Evolutionary conservation across 2,329 filamentous ascomycete genomes (phyloP).

Genomic region (Paecilomyces dactylethromorphus): DNA sequence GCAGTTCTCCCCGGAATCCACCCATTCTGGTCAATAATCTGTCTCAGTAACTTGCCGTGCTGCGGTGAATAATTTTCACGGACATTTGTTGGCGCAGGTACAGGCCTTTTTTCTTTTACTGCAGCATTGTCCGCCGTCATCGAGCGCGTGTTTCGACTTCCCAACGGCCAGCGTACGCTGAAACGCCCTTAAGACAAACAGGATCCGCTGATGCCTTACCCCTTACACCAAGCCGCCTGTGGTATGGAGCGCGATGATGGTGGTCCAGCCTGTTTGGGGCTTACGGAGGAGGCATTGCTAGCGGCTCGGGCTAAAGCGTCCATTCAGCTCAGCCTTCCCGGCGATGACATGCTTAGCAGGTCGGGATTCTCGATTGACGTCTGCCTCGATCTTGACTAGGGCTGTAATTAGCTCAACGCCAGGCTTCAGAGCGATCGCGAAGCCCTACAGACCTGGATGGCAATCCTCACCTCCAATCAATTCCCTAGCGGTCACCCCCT

Average conservation of each 20-base stretch:
- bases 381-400: neutral
- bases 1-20: neutral
- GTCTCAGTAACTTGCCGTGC: neutral
- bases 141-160: conserved; percentile 5
- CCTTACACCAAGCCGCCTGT: neutral
- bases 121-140: conserved; percentile 1
- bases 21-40: neutral
- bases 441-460: neutral
- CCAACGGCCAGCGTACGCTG: neutral
- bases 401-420: conserved; percentile 1
- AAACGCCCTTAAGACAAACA: conserved; percentile 2
- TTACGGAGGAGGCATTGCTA: neutral
- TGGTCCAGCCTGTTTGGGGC: neutral
- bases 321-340: neutral
- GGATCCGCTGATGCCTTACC: neutral
- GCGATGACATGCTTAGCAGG: neutral
- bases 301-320: neutral
- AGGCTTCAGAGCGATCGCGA: neutral
- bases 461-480: neutral
- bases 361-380: neutral
- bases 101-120: neutral
- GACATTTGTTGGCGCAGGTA: neutral
- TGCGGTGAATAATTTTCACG: neutral
- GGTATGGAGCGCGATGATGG: neutral
- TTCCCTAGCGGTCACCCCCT: neutral